A percentile compares a stretch with the other conserved stretches of the same genome.
phyloP scores from a whole-genome alignment of 2,329 filamentous ascomycete species.

The Cercospora sp. region DNA sequence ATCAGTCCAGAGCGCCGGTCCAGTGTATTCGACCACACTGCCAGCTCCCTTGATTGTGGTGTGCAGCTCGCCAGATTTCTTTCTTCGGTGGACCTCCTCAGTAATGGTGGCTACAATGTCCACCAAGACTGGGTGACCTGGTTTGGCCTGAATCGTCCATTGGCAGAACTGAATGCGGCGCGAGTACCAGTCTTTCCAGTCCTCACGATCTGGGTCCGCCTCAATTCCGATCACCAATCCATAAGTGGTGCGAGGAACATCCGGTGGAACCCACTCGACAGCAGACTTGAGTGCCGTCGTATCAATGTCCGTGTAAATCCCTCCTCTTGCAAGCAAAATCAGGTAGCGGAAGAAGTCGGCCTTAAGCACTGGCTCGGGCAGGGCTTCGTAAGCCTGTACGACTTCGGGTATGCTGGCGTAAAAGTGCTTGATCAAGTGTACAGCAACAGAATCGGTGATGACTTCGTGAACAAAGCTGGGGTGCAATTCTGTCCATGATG shows the following conservation, averaged over 20 bases:
- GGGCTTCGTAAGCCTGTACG: conserved; percentile 51
- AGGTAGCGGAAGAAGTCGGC: conserved; percentile 69
- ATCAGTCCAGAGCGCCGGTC: conserved; percentile 93
- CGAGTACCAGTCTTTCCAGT: conserved; percentile 96
- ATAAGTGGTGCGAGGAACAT: conserved; percentile 73
- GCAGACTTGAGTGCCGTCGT: conserved; percentile 82
- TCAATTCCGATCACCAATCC: conserved; percentile 94
- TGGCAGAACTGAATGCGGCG: conserved; percentile 97
- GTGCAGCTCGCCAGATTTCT: conserved; percentile 65
- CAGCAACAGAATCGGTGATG: conserved; percentile 84
- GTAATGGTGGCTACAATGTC: conserved; percentile 87
- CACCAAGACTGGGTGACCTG: conserved; percentile 86
- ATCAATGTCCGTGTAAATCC: conserved; percentile 81
- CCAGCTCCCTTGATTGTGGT: conserved; percentile 52
- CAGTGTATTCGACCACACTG: conserved; percentile 88
- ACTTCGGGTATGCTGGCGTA: conserved; percentile 68
- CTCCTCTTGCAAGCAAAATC: conserved; percentile 72
- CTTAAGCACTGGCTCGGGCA: conserved; percentile 57
- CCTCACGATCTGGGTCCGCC: conserved; percentile 86
- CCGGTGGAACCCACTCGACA: conserved; percentile 79
- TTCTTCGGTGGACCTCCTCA: conserved; percentile 72
- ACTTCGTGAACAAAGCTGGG: conserved; percentile 95
- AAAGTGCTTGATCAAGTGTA: conserved; percentile 78
- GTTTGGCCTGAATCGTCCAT: conserved; percentile 97
- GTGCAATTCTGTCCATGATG: conserved; percentile 84